Evolutionary conservation across 306 rosid species (phyloP), one percentile per base, ranked within the genome.

Genomic region (Oemleria cerasiformis): DNA sequence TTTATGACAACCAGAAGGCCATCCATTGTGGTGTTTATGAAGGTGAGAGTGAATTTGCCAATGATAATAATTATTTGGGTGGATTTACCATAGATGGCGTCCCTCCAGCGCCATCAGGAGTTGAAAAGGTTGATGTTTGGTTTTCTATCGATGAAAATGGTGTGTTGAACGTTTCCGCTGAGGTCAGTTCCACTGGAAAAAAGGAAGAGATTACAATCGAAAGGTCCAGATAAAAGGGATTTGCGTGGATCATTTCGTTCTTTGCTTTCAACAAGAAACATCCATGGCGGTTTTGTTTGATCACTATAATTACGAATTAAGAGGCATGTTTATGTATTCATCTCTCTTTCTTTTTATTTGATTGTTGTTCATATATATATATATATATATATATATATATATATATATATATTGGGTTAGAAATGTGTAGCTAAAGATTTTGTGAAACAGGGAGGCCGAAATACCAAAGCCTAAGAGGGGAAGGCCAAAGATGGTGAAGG

Each of bases 391-490:
- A n/a, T n/a, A n/a, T n/a, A n/a, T n/a, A n/a, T 19, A 12, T 11
- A 30, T 17, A 15, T 45, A 54, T 21, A 17, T 14, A 23, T 34
- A 2, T 40, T 3, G 14, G 13, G 11, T 49, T 21, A 59, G 64
- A 59, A 59, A 48, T 30, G 43, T 45, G 43, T 67, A 10, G 11
- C 71, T 36, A 23, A 67, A 38, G 15, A 30, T 30, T 67, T 48
- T 1, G 4, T 21, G 49, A 34, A 45, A 10, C 54, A 67, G 71
- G 71, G 16, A 34, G 25, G 23, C 14, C 1, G 34, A 67, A 51
- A 67, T 45, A 30, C 44, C 58, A 10, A 47, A 49, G 59, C 71
- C 44, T 67, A 67, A 48, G 71, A 67, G 71, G 57, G 71, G 71
- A 12, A 67, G 71, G 43, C 71, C 71, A 30, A 48, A 25, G 58